Base-by-base conservation (phyloP, 1,284 basidiomycete genomes). In the Melampsora larici-populina region DNA sequence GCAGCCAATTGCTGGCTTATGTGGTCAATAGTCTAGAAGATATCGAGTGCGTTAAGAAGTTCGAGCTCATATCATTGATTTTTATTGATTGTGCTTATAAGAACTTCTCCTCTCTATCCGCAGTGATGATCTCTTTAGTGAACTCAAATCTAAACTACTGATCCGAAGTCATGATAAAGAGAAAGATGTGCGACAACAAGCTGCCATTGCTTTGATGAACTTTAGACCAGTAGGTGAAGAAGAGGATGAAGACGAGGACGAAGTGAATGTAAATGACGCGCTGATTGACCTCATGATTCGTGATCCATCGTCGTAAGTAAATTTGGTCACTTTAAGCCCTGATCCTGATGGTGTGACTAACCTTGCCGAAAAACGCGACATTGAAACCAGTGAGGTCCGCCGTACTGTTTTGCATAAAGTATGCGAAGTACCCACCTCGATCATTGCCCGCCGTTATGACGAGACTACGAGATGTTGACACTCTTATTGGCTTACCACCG, bases 101-200 rank as follows among this genome's bases (percentile, higher is more conserved):
- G 11, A 33, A 21, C 13, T 63, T 9, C n/a, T 40, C 9, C 75
- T 79, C 18, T 74, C 79, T 26, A 63, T 71, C 18, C 73, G 79
- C 82, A 95, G 93, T 80, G 93, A 97, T 83, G 91, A 94, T 76
- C 86, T 91, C 4, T 97, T 92, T 81, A 86, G 87, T 7, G 81
- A 87, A 0, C 88, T 98, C 6, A 88, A 90, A 51, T 84, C 86
- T 11, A 87, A 88, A 8, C 86, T 97, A 0, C 86, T 94, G n/a
- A 89, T 91, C 2, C 89, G 96, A 31, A 85, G 92, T 17, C 87
- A 87, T 21, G 96, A 98, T 86, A 97, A 94, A 84, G 96, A 98
- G 81, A 84, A 90, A 0, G 82, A 88, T 6, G 90, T 97, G 7
- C 89, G 96, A 26, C 89, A 91, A 0, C 93, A 96, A 82, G 92